Conservation (phyloP, 768 basidiomycete genomes). For the Boletus speciosus region DNA sequence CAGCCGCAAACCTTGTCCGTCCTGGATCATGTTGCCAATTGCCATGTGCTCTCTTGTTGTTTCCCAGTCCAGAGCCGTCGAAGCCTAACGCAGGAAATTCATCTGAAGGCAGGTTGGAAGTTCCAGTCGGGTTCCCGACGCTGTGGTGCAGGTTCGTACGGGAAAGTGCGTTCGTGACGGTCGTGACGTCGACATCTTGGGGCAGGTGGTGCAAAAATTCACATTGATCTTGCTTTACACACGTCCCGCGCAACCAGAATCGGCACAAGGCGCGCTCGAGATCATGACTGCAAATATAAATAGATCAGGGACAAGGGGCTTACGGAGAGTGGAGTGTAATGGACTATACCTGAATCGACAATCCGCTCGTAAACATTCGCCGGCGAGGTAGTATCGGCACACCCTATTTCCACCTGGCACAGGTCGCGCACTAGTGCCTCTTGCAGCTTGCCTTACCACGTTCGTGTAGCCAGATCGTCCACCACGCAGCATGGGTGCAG, state of each 20-base stretch:
- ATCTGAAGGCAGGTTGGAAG: slow-evolving; percentile 34
- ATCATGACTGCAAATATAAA: slow-evolving; percentile 64
- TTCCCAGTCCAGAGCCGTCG: slow-evolving; percentile 37
- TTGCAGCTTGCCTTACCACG: slow-evolving; percentile 17
- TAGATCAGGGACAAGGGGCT: slow-evolving; percentile 9
- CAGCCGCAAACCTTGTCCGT: slow-evolving; percentile 84
- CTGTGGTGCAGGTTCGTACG: slow-evolving; percentile 55
- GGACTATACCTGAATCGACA: slow-evolving; percentile 88
- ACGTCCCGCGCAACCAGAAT: slow-evolving; percentile 97
- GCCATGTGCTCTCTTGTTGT: slow-evolving; percentile 42
- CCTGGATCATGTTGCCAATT: slow-evolving; percentile 68
- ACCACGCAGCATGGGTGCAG: slow-evolving; percentile 34
- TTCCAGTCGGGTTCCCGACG: slow-evolving; percentile 36
- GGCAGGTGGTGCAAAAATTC: slow-evolving; percentile 94
- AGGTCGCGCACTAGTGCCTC: slow-evolving; percentile 31
- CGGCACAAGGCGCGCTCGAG: slow-evolving; percentile 91
- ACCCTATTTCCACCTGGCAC: slow-evolving; percentile 62
- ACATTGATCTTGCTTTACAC: slow-evolving; percentile 94
- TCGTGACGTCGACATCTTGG: slow-evolving; percentile 75
- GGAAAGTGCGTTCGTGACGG: slow-evolving; percentile 63
- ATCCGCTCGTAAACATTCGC: slow-evolving; percentile 93
- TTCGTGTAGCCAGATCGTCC: slow-evolving; percentile 39
- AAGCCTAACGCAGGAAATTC: slow-evolving; percentile 73
- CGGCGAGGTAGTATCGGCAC: slow-evolving; percentile 94
- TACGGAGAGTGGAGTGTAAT: background rate